phyloP scores from a whole-genome alignment of 176 grass and related monocot genomes.

The Calamus simplicifolius region DNA sequence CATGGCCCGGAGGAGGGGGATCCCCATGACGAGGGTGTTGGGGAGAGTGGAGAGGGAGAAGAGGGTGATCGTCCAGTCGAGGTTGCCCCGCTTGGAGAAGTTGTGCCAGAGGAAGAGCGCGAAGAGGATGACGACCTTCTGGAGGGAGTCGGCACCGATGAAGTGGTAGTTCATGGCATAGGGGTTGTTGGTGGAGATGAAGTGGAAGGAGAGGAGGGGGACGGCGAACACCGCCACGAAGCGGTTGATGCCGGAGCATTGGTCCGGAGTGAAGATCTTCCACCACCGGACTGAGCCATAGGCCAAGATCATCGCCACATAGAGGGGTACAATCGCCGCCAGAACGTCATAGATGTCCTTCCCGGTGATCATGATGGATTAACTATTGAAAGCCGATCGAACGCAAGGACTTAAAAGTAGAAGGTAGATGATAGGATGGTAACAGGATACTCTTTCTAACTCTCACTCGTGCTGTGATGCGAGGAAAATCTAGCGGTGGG shows the following conservation, averaged over 20 bases:
- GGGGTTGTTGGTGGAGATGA: slow-evolving; percentile 82
- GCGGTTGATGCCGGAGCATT: slow-evolving; percentile 96
- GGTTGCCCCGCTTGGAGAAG: slow-evolving; percentile 36
- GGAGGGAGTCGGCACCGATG: slow-evolving; percentile 83
- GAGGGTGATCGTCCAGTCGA: slow-evolving; percentile 96
- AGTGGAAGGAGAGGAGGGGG: slow-evolving; percentile 94
- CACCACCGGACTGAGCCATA: slow-evolving; percentile 92
- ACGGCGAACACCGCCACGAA: slow-evolving; percentile 98
- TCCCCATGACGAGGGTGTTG: slow-evolving; percentile 99
- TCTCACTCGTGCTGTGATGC: no score
- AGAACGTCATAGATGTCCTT: slow-evolving; percentile 96
- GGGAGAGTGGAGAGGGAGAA: slow-evolving; percentile 93
- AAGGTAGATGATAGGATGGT: no score
- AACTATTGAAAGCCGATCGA: neutral
- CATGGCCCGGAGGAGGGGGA: slow-evolving; percentile 90
- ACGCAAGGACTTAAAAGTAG: no score
- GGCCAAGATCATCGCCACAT: slow-evolving; percentile 92
- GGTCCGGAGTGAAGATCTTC: slow-evolving; percentile 87
- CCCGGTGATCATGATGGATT: slow-evolving; percentile 61
- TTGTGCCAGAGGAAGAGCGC: slow-evolving; percentile 79
- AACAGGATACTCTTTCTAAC: no score
- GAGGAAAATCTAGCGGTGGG: no score
- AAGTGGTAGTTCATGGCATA: slow-evolving; percentile 96
- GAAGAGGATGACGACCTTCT: slow-evolving; percentile 76
- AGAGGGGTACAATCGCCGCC: slow-evolving; percentile 82